phyloP scores from a whole-genome alignment of 2,329 filamentous ascomycete genomes.

The Calonectria henricotiae region DNA sequence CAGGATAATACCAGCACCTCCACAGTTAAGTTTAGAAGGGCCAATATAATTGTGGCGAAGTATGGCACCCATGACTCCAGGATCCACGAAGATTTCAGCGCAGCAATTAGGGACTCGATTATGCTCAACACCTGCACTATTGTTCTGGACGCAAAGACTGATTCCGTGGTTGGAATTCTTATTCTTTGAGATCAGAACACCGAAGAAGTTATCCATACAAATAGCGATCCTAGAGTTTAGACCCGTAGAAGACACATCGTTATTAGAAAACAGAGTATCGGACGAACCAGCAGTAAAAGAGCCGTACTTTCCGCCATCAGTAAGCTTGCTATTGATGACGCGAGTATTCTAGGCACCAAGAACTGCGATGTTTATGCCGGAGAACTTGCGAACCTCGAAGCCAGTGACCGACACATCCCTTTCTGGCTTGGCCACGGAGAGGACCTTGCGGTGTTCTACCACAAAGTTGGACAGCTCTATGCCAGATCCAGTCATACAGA shows the following conservation, averaged over 20 bases:
- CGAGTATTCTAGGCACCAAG: conserved; percentile 53
- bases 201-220: conserved; percentile 57
- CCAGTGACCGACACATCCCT: conserved; percentile 56
- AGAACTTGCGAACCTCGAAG: conserved; percentile 55
- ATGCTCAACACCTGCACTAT: conserved; percentile 52
- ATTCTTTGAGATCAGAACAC: conserved; percentile 53
- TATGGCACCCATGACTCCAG: conserved; percentile 52
- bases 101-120: conserved; percentile 56
- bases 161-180: conserved; percentile 53
- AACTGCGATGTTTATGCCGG: conserved; percentile 58
- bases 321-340: conserved; percentile 52
- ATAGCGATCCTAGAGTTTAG: conserved; percentile 52
- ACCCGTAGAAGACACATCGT: conserved; percentile 48
- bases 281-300: conserved; percentile 57
- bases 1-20: conserved; percentile 40
- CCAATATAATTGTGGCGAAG: conserved; percentile 54
- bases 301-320: conserved; percentile 55
- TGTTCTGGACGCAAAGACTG: conserved; percentile 58
- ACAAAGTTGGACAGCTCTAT: conserved; percentile 50
- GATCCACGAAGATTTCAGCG: conserved; percentile 56
- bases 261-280: conserved; percentile 52
- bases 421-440: conserved; percentile 49
- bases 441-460: conserved; percentile 55
- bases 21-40: conserved; percentile 39
- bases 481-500: conserved; percentile 56